Conservation (phyloP, 2,329 filamentous ascomycete genomes). For the Rutstroemia sp. region DNA sequence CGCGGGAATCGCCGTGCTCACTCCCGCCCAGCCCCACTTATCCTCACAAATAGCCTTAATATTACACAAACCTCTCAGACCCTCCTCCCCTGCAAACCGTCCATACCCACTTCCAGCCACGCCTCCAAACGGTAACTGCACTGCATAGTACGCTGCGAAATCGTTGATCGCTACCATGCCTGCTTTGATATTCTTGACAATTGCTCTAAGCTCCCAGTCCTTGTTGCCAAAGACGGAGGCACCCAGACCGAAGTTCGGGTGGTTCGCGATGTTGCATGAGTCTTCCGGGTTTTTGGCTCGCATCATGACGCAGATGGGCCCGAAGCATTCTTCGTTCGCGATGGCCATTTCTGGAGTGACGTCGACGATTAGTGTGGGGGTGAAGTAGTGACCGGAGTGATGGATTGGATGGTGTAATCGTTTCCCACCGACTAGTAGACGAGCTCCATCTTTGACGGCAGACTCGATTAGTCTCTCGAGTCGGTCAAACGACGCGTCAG, state of each 20-base stretch:
- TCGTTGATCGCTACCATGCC: constrained; percentile 96
- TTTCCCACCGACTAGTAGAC: constrained; percentile 72
- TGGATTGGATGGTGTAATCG: constrained; percentile 65
- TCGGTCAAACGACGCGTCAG: constrained; percentile 63
- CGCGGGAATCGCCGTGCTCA: constrained; percentile 71
- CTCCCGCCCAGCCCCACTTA: constrained; percentile 50
- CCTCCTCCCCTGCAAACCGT: constrained; percentile 85
- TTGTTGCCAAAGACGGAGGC: constrained; percentile 78
- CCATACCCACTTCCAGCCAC: constrained; percentile 81
- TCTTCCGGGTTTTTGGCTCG: constrained; percentile 55
- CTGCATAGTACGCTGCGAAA: constrained; percentile 88
- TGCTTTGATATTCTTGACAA: constrained; percentile 63
- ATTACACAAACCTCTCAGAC: constrained; percentile 78
- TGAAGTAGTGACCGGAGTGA: constrained; percentile 82
- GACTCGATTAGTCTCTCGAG: constrained; percentile 72
- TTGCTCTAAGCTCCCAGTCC: constrained; percentile 50
- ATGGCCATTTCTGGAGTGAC: constrained; percentile 82
- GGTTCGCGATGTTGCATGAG: constrained; percentile 74
- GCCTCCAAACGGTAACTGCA: constrained; percentile 86
- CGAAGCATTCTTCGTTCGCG: constrained; percentile 87
- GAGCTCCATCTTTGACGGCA: constrained; percentile 72
- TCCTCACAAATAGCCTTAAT: constrained; percentile 81
- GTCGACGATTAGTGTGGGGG: constrained; percentile 83
- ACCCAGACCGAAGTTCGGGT: constrained; percentile 77
- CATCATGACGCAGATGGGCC: constrained; percentile 82